phyloP scores from a whole-genome alignment of 1,139 yeast genomes.

The Entelexis sorbosivorans region DNA sequence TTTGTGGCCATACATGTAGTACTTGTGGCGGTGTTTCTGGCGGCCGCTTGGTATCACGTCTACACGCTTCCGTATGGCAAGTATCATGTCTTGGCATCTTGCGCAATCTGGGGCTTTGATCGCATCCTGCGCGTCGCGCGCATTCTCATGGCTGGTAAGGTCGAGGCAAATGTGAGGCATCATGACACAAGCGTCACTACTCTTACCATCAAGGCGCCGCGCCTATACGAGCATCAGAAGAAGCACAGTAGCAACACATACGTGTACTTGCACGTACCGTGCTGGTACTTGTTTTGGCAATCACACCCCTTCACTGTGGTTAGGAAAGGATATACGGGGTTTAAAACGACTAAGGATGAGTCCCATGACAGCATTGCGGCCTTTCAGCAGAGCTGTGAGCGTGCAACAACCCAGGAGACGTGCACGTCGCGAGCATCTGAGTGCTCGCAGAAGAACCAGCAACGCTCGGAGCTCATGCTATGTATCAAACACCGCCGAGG shows the following conservation, averaged over 20 bases:
- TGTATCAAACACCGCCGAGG: conserved; percentile 12
- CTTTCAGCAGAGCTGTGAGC: not conserved
- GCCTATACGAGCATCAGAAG: conserved; percentile 11
- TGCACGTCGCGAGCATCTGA: not conserved
- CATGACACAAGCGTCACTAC: conserved; percentile 30
- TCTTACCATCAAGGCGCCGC: conserved; percentile 21
- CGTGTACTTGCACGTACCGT: conserved; percentile 43
- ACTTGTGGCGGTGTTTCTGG: conserved; percentile 46
- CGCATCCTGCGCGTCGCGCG: conserved; percentile 32
- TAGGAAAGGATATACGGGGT: not conserved
- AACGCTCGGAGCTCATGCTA: not conserved
- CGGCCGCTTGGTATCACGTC: conserved; percentile 53
- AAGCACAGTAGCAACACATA: conserved; percentile 34
- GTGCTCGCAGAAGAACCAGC: not conserved
- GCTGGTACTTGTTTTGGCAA: conserved; percentile 37
- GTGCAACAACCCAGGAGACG: not conserved
- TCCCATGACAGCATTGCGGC: not conserved
- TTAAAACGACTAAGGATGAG: not conserved
- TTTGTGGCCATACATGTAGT: conserved; percentile 38
- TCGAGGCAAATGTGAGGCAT: conserved; percentile 15
- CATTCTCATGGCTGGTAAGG: conserved; percentile 31
- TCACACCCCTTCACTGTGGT: conserved; percentile 57
- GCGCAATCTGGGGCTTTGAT: conserved; percentile 43
- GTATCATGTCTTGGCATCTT: conserved; percentile 39
- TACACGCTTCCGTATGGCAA: conserved; percentile 32